phyloP scores from a whole-genome alignment of 2,329 filamentous ascomycete species.

The Fusarium sarcochroum region DNA sequence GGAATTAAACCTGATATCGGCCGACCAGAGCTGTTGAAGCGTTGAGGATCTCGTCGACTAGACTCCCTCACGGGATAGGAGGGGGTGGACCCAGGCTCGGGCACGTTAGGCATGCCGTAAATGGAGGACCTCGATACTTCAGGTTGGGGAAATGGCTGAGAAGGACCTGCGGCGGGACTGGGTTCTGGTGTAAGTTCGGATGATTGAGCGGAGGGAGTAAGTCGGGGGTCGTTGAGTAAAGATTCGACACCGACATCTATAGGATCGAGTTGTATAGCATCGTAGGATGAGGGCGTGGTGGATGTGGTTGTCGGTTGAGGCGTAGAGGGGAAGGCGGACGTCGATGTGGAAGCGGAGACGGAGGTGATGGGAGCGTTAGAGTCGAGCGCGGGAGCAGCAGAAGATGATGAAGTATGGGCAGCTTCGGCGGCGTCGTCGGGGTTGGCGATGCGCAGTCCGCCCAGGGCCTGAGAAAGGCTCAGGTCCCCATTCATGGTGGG shows the following conservation, averaged over 20 bases:
- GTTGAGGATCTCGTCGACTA: conserved; percentile 72
- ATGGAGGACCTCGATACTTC: conserved; percentile 61
- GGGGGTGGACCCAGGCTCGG: conserved; percentile 72
- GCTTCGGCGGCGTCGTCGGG: conserved; percentile 78
- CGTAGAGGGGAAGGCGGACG: conserved; percentile 29
- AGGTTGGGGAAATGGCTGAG: conserved; percentile 37
- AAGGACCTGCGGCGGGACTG: conserved; percentile 23
- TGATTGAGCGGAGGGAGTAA: conserved; percentile 29
- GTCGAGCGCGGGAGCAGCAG: conserved; percentile 42
- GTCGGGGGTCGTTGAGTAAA: conserved; percentile 43
- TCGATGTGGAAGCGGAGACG: conserved; percentile 32
- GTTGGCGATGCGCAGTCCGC: conserved; percentile 96
- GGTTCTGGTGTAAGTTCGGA: conserved; percentile 34
- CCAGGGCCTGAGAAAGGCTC: conserved; percentile 91
- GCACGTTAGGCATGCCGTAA: conserved; percentile 68
- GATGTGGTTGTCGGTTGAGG: conserved; percentile 39
- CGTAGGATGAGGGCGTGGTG: conserved; percentile 37
- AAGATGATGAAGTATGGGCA: conserved; percentile 46
- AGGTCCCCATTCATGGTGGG: conserved; percentile 88
- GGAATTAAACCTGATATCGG: conserved; percentile 62
- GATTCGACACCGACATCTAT: conserved; percentile 42
- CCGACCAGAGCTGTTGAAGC: conserved; percentile 74
- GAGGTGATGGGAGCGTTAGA: conserved; percentile 31
- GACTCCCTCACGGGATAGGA: conserved; percentile 73
- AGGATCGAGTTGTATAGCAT: conserved; percentile 46